Evolutionary conservation across 2,329 filamentous ascomycete species (phyloP).

Genomic region (Ambrosiella xylebori): DNA sequence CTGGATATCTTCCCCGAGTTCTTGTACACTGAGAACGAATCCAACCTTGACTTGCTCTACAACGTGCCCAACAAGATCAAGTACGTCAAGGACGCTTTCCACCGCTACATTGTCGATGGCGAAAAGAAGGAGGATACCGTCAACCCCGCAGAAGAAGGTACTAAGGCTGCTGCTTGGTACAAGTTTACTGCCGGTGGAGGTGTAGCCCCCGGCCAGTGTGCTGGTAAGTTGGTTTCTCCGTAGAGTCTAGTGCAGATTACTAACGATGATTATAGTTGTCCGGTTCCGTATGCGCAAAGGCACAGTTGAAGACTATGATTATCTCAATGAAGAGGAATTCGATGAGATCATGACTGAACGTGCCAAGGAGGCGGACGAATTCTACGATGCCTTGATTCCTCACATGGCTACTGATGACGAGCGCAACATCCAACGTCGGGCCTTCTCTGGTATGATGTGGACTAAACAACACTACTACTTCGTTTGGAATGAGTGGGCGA

Average conservation of each 20-base stretch:
- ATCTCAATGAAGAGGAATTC: conserved; percentile 82
- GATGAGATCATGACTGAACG: conserved; percentile 80
- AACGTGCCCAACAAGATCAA: conserved; percentile 58
- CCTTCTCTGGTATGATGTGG: conserved; percentile 95
- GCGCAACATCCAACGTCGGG: conserved; percentile 86
- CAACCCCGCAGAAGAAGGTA: conserved; percentile 65
- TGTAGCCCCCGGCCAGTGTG: conserved; percentile 78
- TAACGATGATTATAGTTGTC: conserved; percentile 41
- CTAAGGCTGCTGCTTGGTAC: conserved; percentile 84
- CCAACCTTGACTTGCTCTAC: conserved; percentile 66
- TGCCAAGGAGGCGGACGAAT: conserved; percentile 82
- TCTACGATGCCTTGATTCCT: conserved; percentile 85
- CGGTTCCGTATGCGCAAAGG: conserved; percentile 67
- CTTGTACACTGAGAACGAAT: conserved; percentile 92
- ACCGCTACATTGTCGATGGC: conserved; percentile 66
- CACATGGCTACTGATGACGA: conserved; percentile 86
- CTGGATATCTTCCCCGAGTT: conserved; percentile 72
- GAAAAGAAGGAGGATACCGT: conserved; percentile 51
- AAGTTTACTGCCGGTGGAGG: conserved; percentile 79
- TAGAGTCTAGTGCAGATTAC: background rate
- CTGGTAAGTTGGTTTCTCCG: conserved; percentile 42
- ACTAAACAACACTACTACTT: conserved; percentile 95
- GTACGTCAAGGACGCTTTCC: conserved; percentile 92
- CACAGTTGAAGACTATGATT: conserved; percentile 38
- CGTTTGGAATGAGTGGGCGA: conserved; percentile 95